Evolutionary conservation across 352 stramenopile genomes (phyloP), one percentile per base, ranked within the genome.

Genomic region (Phytophthora fragariaefolia): DNA sequence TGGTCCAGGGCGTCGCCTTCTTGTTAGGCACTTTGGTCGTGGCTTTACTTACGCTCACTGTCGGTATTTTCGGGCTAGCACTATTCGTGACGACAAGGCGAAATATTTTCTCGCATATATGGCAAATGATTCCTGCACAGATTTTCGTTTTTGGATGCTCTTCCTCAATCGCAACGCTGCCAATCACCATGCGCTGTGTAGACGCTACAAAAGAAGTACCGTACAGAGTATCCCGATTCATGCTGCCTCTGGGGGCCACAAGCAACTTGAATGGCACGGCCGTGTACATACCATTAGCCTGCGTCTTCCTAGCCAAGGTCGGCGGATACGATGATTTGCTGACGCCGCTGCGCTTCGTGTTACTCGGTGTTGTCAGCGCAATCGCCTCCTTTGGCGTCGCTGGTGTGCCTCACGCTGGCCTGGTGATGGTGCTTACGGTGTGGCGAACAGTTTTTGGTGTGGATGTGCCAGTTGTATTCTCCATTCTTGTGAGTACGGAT

Each of bases 361-460:
- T 93, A 55, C 71, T 95, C n/a, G 82, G 67, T 7, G 65, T 91
- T 32, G 79, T 92, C 27, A 83, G 79, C 24, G 71, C 84, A 5
- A 89, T 95, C 55, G 75, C 78, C 26, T 93, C 82, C 8, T 87
- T 87, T 24, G 83, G 83, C 23, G 84, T 91, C 2, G 83, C 87
- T 45, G 85, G 85, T 20, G 83, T 95, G 40, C 85, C 87, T 13
- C 77, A 91, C 64, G 79, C 85, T 42, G 83, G 80, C 6, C 69
- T 95, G 18, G 85, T 92, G 23, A 91, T 92, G 82, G 76, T 88
- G 24, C 85, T 95, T 51, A 95, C 83, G 6, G 79, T 93, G 13
- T 93, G 85, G 83, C 70, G 75, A 22, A 92, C 85, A 12, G 83
- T 92, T 13, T 92, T 92, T 42, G 68, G 73, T 6, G 54, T 76